A percentile compares a stretch with the other conserved stretches of the same genome.
Conservation (phyloP, 75 land plant genomes). For the Pseudotsuga menziesii region DNA sequence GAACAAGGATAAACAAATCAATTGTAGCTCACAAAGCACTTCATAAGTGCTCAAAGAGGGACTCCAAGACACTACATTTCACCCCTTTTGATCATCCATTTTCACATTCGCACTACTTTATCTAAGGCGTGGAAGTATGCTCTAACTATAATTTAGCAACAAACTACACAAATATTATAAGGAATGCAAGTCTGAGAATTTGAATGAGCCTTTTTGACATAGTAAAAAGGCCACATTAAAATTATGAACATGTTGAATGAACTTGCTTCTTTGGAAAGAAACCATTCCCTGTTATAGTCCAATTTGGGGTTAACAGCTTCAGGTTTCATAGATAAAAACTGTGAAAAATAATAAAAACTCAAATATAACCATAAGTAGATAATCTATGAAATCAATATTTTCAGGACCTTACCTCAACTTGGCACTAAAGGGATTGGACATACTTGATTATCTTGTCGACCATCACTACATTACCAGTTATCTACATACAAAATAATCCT, state of each 20-base stretch:
- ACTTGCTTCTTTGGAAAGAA: conserved; percentile 24
- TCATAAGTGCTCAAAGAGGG: background rate
- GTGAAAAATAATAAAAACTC: no score
- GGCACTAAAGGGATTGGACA: no score
- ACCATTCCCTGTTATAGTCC: conserved; percentile 24
- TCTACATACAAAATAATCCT: no score
- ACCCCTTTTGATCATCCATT: background rate
- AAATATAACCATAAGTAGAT: background rate
- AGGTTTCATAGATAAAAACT: no score
- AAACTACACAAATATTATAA: background rate
- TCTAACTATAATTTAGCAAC: background rate
- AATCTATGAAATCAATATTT: background rate
- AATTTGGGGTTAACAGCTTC: no score
- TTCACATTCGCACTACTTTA: background rate
- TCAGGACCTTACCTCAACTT: conserved; percentile 16
- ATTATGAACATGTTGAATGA: no score
- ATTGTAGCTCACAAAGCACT: background rate
- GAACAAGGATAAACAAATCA: no score
- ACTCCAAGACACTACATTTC: background rate
- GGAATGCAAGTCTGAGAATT: background rate
- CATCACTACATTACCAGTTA: no score
- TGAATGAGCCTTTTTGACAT: background rate
- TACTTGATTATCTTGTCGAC: no score
- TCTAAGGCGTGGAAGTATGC: background rate
- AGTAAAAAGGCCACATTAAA: background rate